A percentile compares a stretch with the other conserved stretches of the same genome.
phyloP scores from a whole-genome alignment of 2,329 filamentous ascomycete species.

The Pestalotiopsis sp. region DNA sequence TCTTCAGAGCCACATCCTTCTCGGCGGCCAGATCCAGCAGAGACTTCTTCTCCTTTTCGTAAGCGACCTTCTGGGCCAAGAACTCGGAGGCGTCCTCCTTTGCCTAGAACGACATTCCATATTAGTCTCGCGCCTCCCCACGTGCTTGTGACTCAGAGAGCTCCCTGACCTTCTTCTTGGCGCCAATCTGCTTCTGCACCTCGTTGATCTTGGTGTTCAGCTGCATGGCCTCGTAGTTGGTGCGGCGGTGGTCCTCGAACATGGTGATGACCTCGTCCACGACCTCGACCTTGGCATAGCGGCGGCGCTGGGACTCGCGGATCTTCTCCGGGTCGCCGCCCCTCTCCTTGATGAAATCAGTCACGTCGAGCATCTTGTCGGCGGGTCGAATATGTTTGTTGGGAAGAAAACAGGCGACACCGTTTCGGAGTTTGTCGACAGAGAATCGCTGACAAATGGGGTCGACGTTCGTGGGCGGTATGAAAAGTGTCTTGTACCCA shows the following conservation, averaged over 20 bases:
- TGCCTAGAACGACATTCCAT: conserved; percentile 46
- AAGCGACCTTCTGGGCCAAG: conserved; percentile 73
- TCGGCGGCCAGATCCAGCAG: conserved; percentile 73
- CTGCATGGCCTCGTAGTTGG: conserved; percentile 78
- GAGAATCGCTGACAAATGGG: neutral
- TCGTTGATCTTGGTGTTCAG: conserved; percentile 85
- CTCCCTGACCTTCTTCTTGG: conserved; percentile 78
- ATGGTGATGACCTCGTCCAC: conserved; percentile 90
- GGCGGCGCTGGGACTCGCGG: conserved; percentile 84
- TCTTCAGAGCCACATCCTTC: conserved; percentile 75
- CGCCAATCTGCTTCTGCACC: conserved; percentile 85
- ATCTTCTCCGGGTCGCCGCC: conserved; percentile 92
- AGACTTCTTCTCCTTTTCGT: conserved; percentile 82
- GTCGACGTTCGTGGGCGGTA: neutral
- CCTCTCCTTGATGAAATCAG: conserved; percentile 81
- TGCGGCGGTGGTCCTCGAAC: conserved; percentile 83
- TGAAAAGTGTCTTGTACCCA: neutral
- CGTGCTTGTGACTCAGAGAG: neutral
- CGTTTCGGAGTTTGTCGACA: neutral
- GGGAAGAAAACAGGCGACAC: neutral
- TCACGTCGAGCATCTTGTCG: conserved; percentile 70
- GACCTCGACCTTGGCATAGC: conserved; percentile 77
- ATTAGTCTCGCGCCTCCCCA: neutral
- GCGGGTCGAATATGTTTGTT: neutral
- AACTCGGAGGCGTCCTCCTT: conserved; percentile 88